Conservation (phyloP, 768 basidiomycete species). For the Infundibulicybe gibba region DNA sequence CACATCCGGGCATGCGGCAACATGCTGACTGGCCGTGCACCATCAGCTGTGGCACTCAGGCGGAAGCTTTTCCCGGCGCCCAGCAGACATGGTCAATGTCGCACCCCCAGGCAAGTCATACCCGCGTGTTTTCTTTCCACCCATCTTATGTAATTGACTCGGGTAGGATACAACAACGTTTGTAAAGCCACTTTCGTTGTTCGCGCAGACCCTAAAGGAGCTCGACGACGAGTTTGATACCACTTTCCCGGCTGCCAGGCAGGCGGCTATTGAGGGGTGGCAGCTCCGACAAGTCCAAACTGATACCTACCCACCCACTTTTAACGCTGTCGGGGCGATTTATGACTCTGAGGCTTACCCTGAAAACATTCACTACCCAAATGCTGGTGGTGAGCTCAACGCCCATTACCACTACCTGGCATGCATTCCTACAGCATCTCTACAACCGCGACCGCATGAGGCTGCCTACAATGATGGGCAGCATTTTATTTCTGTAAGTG, state of each 20-base stretch:
- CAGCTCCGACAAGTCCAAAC: slow-evolving; percentile 3
- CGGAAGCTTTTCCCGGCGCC: background rate
- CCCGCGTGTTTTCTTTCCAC: background rate
- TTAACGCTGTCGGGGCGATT: slow-evolving; percentile 7
- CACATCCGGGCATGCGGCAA: too few species aligned
- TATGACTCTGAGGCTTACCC: background rate
- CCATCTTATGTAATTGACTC: too few species aligned
- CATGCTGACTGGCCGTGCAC: too few species aligned
- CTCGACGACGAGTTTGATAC: slow-evolving; percentile 35
- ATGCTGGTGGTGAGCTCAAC: too few species aligned
- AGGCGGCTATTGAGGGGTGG: slow-evolving; percentile 13
- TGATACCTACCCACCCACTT: slow-evolving; percentile 9
- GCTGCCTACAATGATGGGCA: too few species aligned
- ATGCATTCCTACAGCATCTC: too few species aligned
- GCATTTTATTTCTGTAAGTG: too few species aligned
- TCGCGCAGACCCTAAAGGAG: slow-evolving; percentile 29
- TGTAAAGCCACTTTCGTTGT: slow-evolving; percentile 14
- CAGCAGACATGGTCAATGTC: too few species aligned
- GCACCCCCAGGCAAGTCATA: background rate
- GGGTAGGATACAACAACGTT: background rate
- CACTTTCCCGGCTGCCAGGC: slow-evolving; percentile 30
- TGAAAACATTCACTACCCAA: background rate
- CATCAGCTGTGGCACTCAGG: too few species aligned
- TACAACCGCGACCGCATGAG: too few species aligned
- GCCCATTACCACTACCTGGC: too few species aligned